Evolutionary conservation across 371 early-diverging fungal genomes (phyloP).

Genomic region (Mortierella sp.): DNA sequence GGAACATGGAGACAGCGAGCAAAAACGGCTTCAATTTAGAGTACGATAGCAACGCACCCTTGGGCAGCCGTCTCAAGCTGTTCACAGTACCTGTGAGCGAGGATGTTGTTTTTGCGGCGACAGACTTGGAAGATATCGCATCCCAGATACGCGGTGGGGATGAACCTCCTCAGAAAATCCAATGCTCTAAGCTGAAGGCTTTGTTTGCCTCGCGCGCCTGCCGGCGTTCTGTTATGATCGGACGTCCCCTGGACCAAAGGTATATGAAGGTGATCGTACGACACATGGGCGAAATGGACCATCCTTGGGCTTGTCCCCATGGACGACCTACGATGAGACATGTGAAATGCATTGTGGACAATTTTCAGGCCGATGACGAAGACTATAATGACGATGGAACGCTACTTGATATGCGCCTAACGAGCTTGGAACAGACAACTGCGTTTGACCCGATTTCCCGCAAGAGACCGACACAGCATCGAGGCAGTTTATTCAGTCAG

Average conservation of each 20-base stretch:
- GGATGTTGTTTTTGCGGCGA: constrained; percentile 68
- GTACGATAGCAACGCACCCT: constrained; percentile 64
- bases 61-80: constrained; percentile 72
- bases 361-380: too few species aligned
- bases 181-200: constrained; percentile 69
- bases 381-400: too few species aligned
- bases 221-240: constrained; percentile 82
- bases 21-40: constrained; percentile 84
- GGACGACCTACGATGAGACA: constrained; percentile 97
- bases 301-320: constrained; percentile 99
- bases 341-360: constrained; percentile 63
- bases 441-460: constrained; percentile 32
- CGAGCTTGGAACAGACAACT: constrained; percentile 2
- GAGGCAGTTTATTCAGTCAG: constrained; percentile 20
- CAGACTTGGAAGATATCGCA: too few species aligned
- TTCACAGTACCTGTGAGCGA: constrained; percentile 75
- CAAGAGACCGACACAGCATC: constrained; percentile 40
- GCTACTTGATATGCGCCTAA: too few species aligned
- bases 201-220: constrained; percentile 87
- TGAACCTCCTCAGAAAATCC: constrained; percentile 49
- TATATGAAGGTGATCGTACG: constrained; percentile 83
- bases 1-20: constrained; percentile 74
- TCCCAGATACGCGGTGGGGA: too few species aligned
- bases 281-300: constrained; percentile 82
- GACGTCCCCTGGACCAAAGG: constrained; percentile 70